A percentile compares a stretch with the other conserved stretches of the same genome.
Evolutionary conservation across 202 grass and related monocot genomes (phyloP).

Genomic region (Sporobolus alterniflorus): DNA sequence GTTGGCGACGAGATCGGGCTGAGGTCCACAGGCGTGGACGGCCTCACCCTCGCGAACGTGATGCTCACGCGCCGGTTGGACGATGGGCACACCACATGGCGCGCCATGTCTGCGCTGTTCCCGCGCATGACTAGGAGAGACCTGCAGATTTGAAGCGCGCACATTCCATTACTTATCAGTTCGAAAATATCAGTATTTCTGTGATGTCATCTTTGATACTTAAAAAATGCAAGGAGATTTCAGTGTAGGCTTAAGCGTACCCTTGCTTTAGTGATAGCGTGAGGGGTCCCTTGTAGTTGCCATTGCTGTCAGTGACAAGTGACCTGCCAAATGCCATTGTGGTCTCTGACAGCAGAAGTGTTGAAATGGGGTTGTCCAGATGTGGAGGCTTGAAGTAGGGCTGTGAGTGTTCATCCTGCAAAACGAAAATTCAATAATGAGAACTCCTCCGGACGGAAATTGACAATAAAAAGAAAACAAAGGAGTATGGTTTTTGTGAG

Average conservation of each 20-base stretch:
- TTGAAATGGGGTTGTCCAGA: conserved; percentile 96
- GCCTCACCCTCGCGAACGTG: conserved; percentile 80
- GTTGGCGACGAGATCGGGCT: conserved; percentile 66
- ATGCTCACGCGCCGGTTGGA: conserved; percentile 83
- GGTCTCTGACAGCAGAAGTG: conserved; percentile 87
- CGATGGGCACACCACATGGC: conserved; percentile 90
- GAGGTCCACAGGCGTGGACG: conserved; percentile 49
- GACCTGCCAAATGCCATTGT: conserved; percentile 92
- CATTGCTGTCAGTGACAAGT: conserved; percentile 88
- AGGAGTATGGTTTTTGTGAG: too few relatives aligned
- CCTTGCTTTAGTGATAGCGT: conserved; percentile 88
- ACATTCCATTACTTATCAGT: neutral
- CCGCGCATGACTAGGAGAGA: conserved; percentile 97
- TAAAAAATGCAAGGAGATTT: neutral
- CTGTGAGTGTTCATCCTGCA: conserved; percentile 92
- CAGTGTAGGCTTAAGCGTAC: conserved; percentile 26
- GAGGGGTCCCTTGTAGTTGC: conserved; percentile 96
- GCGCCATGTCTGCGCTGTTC: conserved; percentile 96
- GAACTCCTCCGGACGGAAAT: too few relatives aligned
- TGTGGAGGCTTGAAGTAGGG: conserved; percentile 99
- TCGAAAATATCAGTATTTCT: neutral
- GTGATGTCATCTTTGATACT: neutral
- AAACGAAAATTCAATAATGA: conserved; percentile 27
- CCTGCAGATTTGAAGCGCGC: conserved; percentile 41
- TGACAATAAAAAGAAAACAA: too few relatives aligned